Evolutionary conservation across 2,329 filamentous ascomycete species (phyloP), one percentile per base, ranked within the genome.

Genomic region (Aspergillus calidoustus): DNA sequence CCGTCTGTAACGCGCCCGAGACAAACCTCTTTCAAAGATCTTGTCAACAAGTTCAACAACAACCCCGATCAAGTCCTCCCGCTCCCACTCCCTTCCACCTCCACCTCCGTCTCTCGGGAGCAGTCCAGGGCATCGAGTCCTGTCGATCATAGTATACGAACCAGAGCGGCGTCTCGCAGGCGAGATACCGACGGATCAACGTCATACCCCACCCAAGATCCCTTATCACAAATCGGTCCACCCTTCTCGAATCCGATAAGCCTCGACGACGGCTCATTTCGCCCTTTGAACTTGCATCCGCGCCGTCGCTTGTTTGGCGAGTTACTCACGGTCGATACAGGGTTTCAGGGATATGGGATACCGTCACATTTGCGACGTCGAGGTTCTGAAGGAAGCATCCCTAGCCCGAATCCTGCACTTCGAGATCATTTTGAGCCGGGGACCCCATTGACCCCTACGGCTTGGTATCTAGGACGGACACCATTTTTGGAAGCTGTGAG

Each of bases 21-120:
- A 66, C 84, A 89, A 67, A 83, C 87, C n/a, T 93, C 89, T 63
- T 90, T 95, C 68, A 92, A 89, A 77, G 91, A 95, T 72, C 82
- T 95, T 64, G 88, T 91, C 70, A 91, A 89, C 76, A 88, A 86
- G 58, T 95, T 94, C 78, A 91, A 94, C 75, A 87, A 89, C 71
- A 87, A 83, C 67, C 80, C 71, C 38, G 80, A 82, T 64, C 76
- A 80, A 63, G 69, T 79, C 53, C 78, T 76, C 25, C 81, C 80
- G 4, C 61, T 80, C 15, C 81, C 80, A 8, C 34, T 41, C 15
- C 34, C 34, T 28, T 71, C 71, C 25, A 66, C 72, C 30, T 71
- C 74, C 38, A 63, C 68, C 22, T 69, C 74, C n/a, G 63, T 71
- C 41, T 76, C 77, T 2, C 69, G 70, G 30, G 66, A 71, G n/a